Conservation (phyloP, 108 stramenopile species). For the Conticribra guillardii region DNA sequence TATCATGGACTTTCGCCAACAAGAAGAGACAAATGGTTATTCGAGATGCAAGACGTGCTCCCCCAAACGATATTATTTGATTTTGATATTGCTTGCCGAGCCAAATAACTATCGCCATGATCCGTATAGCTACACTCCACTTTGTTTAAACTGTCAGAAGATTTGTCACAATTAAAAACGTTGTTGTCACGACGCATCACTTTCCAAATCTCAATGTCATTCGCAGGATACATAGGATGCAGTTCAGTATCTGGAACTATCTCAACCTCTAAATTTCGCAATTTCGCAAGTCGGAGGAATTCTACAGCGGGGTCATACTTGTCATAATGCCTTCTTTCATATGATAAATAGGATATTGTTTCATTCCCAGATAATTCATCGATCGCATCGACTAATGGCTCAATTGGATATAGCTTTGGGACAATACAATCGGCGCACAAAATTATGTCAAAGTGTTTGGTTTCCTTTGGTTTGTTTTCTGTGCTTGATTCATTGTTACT, state of each 20-base stretch:
- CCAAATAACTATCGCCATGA: neutral
- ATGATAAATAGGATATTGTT: constrained; percentile 54
- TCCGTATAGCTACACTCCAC: no score
- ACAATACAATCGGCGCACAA: constrained; percentile 89
- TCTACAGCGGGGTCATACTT: constrained; percentile 67
- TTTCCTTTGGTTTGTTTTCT: neutral
- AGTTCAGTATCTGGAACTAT: constrained; percentile 39
- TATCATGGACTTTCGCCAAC: neutral
- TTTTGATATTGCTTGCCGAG: neutral
- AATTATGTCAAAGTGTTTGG: constrained; percentile 58
- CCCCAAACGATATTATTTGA: neutral
- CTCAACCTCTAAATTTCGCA: constrained; percentile 42
- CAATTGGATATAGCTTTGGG: constrained; percentile 93
- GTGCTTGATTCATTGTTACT: neutral
- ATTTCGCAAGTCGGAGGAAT: constrained; percentile 52
- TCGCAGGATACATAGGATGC: constrained; percentile 65
- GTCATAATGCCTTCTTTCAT: constrained; percentile 71
- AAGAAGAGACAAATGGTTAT: constrained; percentile 7
- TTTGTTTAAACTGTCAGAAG: no score
- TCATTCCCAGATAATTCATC: constrained; percentile 51
- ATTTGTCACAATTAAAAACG: no score
- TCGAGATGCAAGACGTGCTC: neutral
- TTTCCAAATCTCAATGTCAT: constrained; percentile 79
- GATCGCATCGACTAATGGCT: constrained; percentile 80
- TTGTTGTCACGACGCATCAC: constrained; percentile 33